A percentile compares a stretch with the other conserved stretches of the same genome.
These are phyloP conservation scores for Russula vinacea DNA, from an alignment of 768 basidiomycete species.

Conservation along the genomic window DNA sequence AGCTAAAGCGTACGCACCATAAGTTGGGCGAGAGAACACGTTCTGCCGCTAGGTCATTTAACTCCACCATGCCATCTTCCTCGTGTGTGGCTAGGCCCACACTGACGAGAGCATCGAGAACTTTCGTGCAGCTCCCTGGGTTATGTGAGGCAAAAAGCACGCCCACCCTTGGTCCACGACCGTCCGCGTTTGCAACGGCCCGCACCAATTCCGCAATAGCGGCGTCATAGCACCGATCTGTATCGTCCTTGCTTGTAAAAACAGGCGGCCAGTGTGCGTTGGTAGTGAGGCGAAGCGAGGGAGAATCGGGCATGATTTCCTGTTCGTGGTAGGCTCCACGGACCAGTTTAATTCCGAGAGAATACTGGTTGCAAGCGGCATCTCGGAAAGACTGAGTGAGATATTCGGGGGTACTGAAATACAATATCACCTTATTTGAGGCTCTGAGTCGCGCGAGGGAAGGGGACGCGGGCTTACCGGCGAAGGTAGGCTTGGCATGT, in stretches of 20 bases:
- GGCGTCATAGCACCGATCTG: conserved; percentile 69
- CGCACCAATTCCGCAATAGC: conserved; percentile 57
- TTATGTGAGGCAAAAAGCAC: conserved; percentile 90
- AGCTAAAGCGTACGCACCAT: conserved; percentile 49
- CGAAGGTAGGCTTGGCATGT: conserved; percentile 90
- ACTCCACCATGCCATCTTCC: conserved; percentile 37
- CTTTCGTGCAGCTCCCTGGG: conserved; percentile 57
- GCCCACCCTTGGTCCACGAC: conserved; percentile 47
- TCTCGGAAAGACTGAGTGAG: conserved; percentile 62
- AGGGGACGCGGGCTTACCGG: conserved; percentile 42
- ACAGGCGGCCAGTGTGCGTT: conserved; percentile 53
- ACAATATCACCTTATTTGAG: conserved; percentile 8
- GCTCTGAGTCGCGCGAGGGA: neutral
- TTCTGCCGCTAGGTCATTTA: conserved; percentile 57
- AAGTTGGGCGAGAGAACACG: conserved; percentile 80
- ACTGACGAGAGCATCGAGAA: conserved; percentile 58
- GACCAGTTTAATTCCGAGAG: conserved; percentile 88
- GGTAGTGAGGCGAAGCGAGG: conserved; percentile 55
- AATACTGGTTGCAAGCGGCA: conserved; percentile 62
- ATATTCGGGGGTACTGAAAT: conserved; percentile 60
- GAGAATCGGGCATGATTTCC: conserved; percentile 46
- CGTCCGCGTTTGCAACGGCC: conserved; percentile 50
- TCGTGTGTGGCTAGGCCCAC: conserved; percentile 47
- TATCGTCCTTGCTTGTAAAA: conserved; percentile 63
- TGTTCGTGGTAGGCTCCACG: conserved; percentile 88